phyloP scores from a whole-genome alignment of 2,329 filamentous ascomycete genomes.

The Curvularia sp. region DNA sequence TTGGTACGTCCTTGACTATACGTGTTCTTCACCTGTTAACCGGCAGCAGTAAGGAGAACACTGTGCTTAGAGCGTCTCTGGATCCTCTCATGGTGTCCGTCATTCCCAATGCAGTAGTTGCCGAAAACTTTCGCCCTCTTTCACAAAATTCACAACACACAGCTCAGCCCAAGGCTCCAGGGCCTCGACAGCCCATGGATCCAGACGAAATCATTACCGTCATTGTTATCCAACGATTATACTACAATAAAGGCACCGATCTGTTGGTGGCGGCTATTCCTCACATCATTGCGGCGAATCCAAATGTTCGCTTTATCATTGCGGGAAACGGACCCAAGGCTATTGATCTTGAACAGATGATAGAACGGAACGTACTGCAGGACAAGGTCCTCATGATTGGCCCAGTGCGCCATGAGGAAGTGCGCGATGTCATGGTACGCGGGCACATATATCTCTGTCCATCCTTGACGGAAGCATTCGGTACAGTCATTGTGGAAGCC shows the following conservation, averaged over 20 bases:
- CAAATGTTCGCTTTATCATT: slow-evolving; percentile 95
- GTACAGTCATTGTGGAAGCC: slow-evolving; percentile 96
- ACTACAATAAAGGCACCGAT: slow-evolving; percentile 98
- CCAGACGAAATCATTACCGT: slow-evolving; percentile 92
- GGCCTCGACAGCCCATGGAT: slow-evolving; percentile 72
- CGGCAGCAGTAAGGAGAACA: slow-evolving; percentile 85
- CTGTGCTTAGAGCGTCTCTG: slow-evolving; percentile 88
- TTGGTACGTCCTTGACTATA: slow-evolving; percentile 64
- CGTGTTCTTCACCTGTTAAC: slow-evolving; percentile 17
- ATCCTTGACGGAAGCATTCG: slow-evolving; percentile 93
- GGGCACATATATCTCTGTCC: slow-evolving; percentile 97
- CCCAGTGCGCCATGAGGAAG: slow-evolving; percentile 91
- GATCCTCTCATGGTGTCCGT: slow-evolving; percentile 98
- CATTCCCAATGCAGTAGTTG: slow-evolving; percentile 96
- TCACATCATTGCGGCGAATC: slow-evolving; percentile 84
- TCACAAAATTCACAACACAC: slow-evolving; percentile 48
- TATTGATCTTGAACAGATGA: slow-evolving; percentile 97
- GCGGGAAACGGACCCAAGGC: slow-evolving; percentile 95
- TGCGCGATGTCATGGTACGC: slow-evolving; percentile 95
- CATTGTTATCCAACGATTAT: slow-evolving; percentile 94
- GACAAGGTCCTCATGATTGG: slow-evolving; percentile 93
- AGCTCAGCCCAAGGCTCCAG: slow-evolving; percentile 49
- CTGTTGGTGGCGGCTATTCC: slow-evolving; percentile 96
- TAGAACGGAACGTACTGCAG: slow-evolving; percentile 92
- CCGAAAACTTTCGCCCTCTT: slow-evolving; percentile 88